Evolutionary conservation across 805 yeast species (phyloP), one percentile per base, ranked within the genome.

Genomic region (Candida pini): DNA sequence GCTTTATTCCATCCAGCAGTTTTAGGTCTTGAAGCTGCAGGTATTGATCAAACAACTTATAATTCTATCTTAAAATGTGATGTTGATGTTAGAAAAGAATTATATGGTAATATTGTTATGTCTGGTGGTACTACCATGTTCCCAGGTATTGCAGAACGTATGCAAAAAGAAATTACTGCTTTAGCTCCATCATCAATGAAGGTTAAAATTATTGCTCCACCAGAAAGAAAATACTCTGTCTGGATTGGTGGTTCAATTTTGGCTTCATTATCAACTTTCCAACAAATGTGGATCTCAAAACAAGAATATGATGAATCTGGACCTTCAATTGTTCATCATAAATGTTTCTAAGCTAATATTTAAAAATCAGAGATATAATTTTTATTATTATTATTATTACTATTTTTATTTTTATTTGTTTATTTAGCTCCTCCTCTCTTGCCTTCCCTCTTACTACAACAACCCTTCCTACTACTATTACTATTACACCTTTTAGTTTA

Each of bases 261-360:
- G 71, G 96, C 98, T 53, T 88, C 97, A 43, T 81, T 92, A 68
- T 86, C 96, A 47, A 92, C 98, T 68, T 92, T 92, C 97, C 97
- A 92, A 80, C 97, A 92, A 76, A 90, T 92, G 97, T 92, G 98
- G 98, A 88, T 92, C 85, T 89, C 97, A 65, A 92, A 92, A 81
- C 97, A 92, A 78, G 98, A 92, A 79, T 92, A 92, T 84, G 98
- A 92, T 81, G 98, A 92, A 78, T 86, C 96, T 74, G 98, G 98
- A 65, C 98, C 98, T 62, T 88, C 97, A 49, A 92, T 92, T 66
- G 98, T 92, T 61, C 92, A 84, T 81, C 89, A 83, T 74, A 85
- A 85, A 75, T 84, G 94, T 76, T 83, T 83, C 81, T 82, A 81
- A 78, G 63, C 44, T 25, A 31, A 21, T 32, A 23, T 35, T 35